Conservation (phyloP, 352 stramenopile genomes). For the Thraustochytrium sp. region DNA sequence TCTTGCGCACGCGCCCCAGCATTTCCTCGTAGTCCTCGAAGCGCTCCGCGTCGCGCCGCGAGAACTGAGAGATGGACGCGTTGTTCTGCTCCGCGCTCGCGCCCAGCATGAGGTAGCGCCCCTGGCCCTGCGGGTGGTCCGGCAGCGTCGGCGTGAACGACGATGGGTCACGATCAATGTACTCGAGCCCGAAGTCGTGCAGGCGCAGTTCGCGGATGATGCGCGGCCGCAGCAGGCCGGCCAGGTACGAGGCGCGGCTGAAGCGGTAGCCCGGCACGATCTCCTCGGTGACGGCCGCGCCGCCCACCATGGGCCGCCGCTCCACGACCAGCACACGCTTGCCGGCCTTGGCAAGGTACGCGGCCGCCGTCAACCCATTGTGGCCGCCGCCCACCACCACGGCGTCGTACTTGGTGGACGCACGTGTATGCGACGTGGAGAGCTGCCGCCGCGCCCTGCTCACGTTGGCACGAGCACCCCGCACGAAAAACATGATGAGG, state of each 20-base stretch:
- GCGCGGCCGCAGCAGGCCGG: slow-evolving; percentile 74
- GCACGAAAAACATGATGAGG: no score
- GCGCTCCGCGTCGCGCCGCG: slow-evolving; percentile 61
- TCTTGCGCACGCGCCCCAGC: slow-evolving; percentile 47
- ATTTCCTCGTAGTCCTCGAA: slow-evolving; percentile 70
- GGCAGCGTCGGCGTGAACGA: slow-evolving; percentile 73
- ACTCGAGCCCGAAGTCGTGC: slow-evolving; percentile 63
- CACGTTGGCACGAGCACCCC: no score
- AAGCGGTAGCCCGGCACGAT: slow-evolving; percentile 82
- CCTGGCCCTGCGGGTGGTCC: slow-evolving; percentile 48
- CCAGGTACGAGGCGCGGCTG: slow-evolving; percentile 78
- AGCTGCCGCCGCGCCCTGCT: no score
- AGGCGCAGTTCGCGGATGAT: slow-evolving; percentile 79
- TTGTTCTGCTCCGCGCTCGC: slow-evolving; percentile 68
- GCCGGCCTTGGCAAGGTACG: slow-evolving; percentile 75
- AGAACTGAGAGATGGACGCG: slow-evolving; percentile 68
- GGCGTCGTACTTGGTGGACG: no score
- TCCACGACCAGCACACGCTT: slow-evolving; percentile 73
- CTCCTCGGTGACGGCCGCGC: slow-evolving; percentile 78
- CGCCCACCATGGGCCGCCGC: slow-evolving; percentile 72
- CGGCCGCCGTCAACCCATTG: slow-evolving; percentile 75
- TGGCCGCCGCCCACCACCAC: slow-evolving; percentile 77
- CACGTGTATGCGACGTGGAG: no score
- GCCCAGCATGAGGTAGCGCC: slow-evolving; percentile 68
- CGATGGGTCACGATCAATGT: slow-evolving; percentile 62